A percentile compares a stretch with the other conserved stretches of the same genome.
Conservation (phyloP, 73 alveolate genomes). For the Stentor roeselii region DNA sequence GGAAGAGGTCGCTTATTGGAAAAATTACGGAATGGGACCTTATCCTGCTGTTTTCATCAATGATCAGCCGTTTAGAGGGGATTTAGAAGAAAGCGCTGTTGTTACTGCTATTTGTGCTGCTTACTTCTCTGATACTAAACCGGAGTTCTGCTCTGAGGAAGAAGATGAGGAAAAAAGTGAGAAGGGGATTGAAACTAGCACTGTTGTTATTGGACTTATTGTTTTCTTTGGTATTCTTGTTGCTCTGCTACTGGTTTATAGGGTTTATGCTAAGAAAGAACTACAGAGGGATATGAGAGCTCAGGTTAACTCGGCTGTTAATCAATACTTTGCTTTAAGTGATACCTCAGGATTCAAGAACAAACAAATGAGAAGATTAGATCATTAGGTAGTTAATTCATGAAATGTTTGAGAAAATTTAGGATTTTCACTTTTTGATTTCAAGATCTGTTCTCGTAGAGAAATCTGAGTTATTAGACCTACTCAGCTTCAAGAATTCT, state of each 20-base stretch:
- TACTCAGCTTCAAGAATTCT: too few species aligned
- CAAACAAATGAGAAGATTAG: too few species aligned
- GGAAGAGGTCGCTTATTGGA: slow-evolving; percentile 20
- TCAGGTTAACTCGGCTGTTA: slow-evolving; percentile 4
- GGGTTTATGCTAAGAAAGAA: slow-evolving; percentile 1
- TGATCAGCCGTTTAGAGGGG: slow-evolving; percentile 39
- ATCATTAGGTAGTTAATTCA: too few species aligned
- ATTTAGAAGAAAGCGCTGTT: slow-evolving; percentile 40
- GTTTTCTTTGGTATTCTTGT: not conserved
- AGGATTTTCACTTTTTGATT: too few species aligned
- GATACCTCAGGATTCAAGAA: slow-evolving; percentile 3
- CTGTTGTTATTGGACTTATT: slow-evolving; percentile 1
- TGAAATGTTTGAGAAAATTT: too few species aligned
- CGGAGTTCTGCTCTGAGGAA: slow-evolving; percentile 24
- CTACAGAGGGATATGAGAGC: slow-evolving; percentile 11
- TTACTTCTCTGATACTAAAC: slow-evolving; percentile 2
- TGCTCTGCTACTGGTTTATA: slow-evolving; percentile 2
- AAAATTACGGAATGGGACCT: slow-evolving; percentile 4
- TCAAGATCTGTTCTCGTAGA: too few species aligned
- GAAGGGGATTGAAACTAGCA: not conserved
- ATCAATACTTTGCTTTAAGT: slow-evolving; percentile 7
- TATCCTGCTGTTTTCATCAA: slow-evolving; percentile 41
- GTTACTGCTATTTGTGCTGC: slow-evolving; percentile 47
- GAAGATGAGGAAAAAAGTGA: not conserved
- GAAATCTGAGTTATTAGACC: too few species aligned